Conservation (phyloP, 2,329 filamentous ascomycete genomes). For the Beauveria pseudobassiana region DNA sequence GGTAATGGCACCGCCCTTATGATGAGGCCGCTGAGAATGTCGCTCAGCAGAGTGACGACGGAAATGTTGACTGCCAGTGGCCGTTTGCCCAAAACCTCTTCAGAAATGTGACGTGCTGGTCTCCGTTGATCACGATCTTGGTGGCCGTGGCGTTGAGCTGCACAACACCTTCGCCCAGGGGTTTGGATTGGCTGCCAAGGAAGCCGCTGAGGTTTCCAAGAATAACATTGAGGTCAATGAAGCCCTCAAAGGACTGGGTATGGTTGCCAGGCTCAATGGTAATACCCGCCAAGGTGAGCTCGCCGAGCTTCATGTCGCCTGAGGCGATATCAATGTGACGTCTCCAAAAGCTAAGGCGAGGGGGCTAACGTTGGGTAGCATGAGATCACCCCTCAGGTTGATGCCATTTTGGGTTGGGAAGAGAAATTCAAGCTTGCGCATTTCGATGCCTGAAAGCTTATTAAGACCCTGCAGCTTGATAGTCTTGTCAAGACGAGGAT, state of each 20-base stretch:
- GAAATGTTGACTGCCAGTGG: conserved; percentile 28
- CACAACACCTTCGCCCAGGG: conserved; percentile 32
- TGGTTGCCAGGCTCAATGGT: conserved; percentile 36
- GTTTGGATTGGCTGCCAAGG: conserved; percentile 27
- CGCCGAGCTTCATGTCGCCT: conserved; percentile 32
- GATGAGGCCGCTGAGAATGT: conserved; percentile 30
- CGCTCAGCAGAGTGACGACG: conserved; percentile 30
- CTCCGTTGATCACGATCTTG: conserved; percentile 29
- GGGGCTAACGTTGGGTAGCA: conserved; percentile 36
- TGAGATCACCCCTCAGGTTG: conserved; percentile 35
- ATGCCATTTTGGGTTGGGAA: conserved; percentile 30
- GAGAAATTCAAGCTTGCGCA: conserved; percentile 28
- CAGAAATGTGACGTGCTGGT: conserved; percentile 35
- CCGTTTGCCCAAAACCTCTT: conserved; percentile 34
- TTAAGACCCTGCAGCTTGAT: conserved; percentile 32
- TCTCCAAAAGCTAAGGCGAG: conserved; percentile 38
- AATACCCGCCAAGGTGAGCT: conserved; percentile 31
- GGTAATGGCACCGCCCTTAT: background rate
- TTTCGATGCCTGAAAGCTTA: conserved; percentile 26
- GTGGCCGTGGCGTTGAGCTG: conserved; percentile 35
- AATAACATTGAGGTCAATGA: conserved; percentile 32
- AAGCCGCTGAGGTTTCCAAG: conserved; percentile 34
- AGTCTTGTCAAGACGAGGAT: conserved; percentile 32
- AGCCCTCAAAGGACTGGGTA: conserved; percentile 30
- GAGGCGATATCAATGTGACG: conserved; percentile 35